phyloP scores from a whole-genome alignment of 2,329 filamentous ascomycete species.

The Fusarium mundagurra region DNA sequence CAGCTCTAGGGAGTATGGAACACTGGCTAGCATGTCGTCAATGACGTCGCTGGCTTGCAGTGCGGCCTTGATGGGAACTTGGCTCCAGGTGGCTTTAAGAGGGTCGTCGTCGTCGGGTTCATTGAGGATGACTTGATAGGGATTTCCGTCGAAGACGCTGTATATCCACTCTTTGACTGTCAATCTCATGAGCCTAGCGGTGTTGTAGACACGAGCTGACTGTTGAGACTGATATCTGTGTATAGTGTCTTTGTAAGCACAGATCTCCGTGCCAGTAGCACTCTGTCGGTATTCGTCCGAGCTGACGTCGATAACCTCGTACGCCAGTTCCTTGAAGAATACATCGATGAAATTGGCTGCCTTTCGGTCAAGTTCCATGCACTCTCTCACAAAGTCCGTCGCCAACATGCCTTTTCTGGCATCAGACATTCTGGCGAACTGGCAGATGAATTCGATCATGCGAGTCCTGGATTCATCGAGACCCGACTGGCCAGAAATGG shows the following conservation, averaged over 20 bases:
- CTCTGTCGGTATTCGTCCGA: not conserved
- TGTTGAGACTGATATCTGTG: slow-evolving; percentile 3
- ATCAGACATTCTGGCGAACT: not conserved
- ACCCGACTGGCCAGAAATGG: not conserved
- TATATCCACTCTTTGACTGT: not conserved
- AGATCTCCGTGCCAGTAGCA: not conserved
- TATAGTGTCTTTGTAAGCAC: not conserved
- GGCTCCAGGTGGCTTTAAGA: not conserved
- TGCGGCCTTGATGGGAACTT: not conserved
- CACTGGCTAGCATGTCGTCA: not conserved
- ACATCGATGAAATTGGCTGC: not conserved
- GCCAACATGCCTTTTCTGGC: not conserved
- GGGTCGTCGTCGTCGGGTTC: not conserved
- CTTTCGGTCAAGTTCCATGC: not conserved
- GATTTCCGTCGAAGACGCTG: not conserved
- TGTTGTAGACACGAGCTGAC: not conserved
- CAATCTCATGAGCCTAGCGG: not conserved
- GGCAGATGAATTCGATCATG: not conserved
- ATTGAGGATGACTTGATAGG: not conserved
- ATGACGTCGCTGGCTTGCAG: not conserved
- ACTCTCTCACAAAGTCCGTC: not conserved
- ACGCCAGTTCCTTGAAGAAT: not conserved
- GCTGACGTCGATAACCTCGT: not conserved
- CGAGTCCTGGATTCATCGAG: not conserved
- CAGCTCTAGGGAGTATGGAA: not conserved